Base-by-base conservation (phyloP, 345 rosid species). In the Linum usitatissimum region DNA sequence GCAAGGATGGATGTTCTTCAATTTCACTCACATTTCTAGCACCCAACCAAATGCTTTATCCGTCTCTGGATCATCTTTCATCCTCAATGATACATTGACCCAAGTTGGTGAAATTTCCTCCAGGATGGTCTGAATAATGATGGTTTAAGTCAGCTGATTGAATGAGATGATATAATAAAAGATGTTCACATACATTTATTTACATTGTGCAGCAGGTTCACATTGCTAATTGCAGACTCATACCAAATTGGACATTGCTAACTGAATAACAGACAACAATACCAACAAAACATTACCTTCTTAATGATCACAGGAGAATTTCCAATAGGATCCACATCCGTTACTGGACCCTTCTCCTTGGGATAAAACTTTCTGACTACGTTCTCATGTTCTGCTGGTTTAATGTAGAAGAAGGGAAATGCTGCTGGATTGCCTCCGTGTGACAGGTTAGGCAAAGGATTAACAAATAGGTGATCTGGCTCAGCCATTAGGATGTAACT, bases 11-110 rank as follows among this genome's bases (percentile, higher is more conserved):
- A 59, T 53, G 15, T n/a, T 40, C 14, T 31, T 6, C 57, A 9
- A 18, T 10, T 23, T 18, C 63, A 66, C 93, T 87, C 77, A 94
- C 99, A 90, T 94, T 85, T 94, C 99, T 49, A 90, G 76, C 60
- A 94, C 97, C 99, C 99, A 94, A 73, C 99, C 99, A 75, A 94
- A 90, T 57, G 82, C 75, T 72, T 94, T 86, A 61, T 94, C 99
- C 19, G 99, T 90, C 68, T 90, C 97, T 3, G 93, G 92, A 60
- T 94, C 97, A 60, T 81, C 76, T 75, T 94, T 94, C 99, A 94
- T 94, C 71, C 79, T 81, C 66, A 94, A 53, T 3, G 97, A 94
- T 68, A 90, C 70, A 80, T 94, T 94, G 90, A 90, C 86, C 99
- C 99, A 94, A 53, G 99, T 94, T 20, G 99, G 95, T 67, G 97